phyloP scores from a whole-genome alignment of 768 basidiomycete genomes.

The Tubosaeta sp. region DNA sequence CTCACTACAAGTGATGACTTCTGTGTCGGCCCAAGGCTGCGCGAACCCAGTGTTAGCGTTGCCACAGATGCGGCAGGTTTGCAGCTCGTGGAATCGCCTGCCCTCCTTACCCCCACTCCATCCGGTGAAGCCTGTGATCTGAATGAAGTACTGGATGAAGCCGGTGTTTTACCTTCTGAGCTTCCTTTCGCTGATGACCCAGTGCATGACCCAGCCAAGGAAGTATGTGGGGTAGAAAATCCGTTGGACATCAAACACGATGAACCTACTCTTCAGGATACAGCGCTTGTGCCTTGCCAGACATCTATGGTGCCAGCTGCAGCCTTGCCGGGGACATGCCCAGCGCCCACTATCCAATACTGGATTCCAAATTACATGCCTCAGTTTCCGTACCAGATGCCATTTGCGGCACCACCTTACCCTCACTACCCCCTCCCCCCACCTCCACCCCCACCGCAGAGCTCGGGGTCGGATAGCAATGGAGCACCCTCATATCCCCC shows the following conservation, averaged over 20 bases:
- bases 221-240: not conserved
- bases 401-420: slow-evolving; percentile 44
- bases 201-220: slow-evolving; percentile 4
- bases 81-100: slow-evolving; percentile 4
- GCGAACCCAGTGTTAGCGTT: slow-evolving; percentile 6
- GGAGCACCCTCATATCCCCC: slow-evolving; percentile 29
- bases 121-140: slow-evolving; percentile 10
- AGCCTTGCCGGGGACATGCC: slow-evolving; percentile 29
- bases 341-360: slow-evolving; percentile 41
- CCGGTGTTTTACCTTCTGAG: not conserved
- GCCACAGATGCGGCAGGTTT: slow-evolving; percentile 10
- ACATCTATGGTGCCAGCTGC: slow-evolving; percentile 25
- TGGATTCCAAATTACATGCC: slow-evolving; percentile 53
- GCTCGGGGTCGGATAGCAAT: slow-evolving; percentile 37
- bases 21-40: slow-evolving; percentile 8
- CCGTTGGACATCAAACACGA: slow-evolving; percentile 29
- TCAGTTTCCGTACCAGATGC: slow-evolving; percentile 48
- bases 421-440: slow-evolving; percentile 40
- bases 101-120: not conserved
- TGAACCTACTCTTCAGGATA: slow-evolving; percentile 6
- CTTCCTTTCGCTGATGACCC: slow-evolving; percentile 1
- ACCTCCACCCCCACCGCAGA: slow-evolving; percentile 25
- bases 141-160: slow-evolving; percentile 17
- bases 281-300: slow-evolving; percentile 15
- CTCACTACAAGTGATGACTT: slow-evolving; percentile 6